phyloP scores from a whole-genome alignment of 2,329 filamentous ascomycete genomes.

The Diplocarpon mali region DNA sequence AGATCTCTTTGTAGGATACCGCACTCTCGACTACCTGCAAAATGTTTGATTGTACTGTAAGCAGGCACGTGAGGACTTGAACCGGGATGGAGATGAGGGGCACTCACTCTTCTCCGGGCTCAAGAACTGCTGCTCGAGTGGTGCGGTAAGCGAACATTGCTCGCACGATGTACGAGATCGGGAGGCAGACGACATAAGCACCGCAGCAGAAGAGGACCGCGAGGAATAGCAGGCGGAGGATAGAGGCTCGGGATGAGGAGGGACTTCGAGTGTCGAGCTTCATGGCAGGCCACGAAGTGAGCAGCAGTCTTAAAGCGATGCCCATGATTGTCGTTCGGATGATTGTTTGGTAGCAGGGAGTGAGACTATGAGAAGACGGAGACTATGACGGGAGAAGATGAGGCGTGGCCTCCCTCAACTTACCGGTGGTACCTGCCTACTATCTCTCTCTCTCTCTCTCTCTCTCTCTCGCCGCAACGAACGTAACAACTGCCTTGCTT shows the following conservation, averaged over 20 bases:
- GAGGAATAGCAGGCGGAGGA: conserved; percentile 1
- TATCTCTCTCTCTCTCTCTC: not conserved
- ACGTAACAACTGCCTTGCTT: too few relatives aligned
- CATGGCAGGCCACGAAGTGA: too few relatives aligned
- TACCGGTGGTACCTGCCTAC: too few relatives aligned
- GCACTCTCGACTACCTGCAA: conserved; percentile 18
- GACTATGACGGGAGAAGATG: too few relatives aligned
- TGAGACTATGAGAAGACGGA: too few relatives aligned
- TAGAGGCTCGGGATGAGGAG: conserved; percentile 2
- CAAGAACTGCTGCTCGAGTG: not conserved
- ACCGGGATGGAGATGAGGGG: not conserved
- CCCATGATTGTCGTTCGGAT: too few relatives aligned
- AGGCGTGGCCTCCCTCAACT: too few relatives aligned
- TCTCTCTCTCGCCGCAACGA: not conserved
- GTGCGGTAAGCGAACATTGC: not conserved
- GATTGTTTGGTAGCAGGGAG: too few relatives aligned
- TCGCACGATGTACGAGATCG: not conserved
- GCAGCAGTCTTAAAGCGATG: too few relatives aligned
- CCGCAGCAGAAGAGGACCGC: not conserved
- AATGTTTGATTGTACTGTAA: conserved; percentile 15
- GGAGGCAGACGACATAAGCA: conserved; percentile 2
- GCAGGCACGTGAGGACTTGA: not conserved
- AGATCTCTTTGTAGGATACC: conserved; percentile 15
- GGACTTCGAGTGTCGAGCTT: not conserved
- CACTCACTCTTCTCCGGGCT: conserved; percentile 14